A percentile compares a stretch with the other conserved stretches of the same genome.
Evolutionary conservation across 805 yeast genomes (phyloP).

Genomic region (Pichia nanzhaoensis): DNA sequence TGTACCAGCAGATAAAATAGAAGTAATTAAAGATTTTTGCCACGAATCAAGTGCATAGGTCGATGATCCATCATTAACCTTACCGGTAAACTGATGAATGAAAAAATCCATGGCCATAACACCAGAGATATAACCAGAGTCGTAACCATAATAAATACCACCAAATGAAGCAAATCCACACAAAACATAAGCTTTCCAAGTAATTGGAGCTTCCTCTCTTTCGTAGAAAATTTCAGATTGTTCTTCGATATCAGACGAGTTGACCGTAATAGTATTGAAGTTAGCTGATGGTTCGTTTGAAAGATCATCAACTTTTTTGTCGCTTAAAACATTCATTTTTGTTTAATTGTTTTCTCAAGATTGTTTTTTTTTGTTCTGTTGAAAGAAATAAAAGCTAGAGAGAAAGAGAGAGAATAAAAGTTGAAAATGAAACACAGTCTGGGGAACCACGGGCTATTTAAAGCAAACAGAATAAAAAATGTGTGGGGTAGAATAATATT

Average conservation of each 20-base stretch:
- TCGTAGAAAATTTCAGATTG: slow-evolving; percentile 2
- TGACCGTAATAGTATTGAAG: background rate
- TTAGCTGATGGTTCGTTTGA: background rate
- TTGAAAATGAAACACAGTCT: too few relatives aligned
- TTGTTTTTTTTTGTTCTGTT: too few relatives aligned
- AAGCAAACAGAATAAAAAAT: too few relatives aligned
- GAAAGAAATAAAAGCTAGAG: too few relatives aligned
- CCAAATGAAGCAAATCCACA: slow-evolving; percentile 62
- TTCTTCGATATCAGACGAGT: background rate
- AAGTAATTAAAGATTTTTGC: slow-evolving; percentile 45
- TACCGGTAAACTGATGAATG: slow-evolving; percentile 25
- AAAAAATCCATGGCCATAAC: slow-evolving; percentile 54
- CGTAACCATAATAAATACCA: slow-evolving; percentile 62
- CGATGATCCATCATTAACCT: slow-evolving; percentile 27
- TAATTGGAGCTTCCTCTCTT: slow-evolving; percentile 31
- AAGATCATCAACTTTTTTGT: background rate
- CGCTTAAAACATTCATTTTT: too few relatives aligned
- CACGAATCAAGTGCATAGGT: slow-evolving; percentile 23
- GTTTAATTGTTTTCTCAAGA: too few relatives aligned
- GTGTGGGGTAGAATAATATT: too few relatives aligned
- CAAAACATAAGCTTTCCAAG: slow-evolving; percentile 30
- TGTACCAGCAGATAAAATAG: slow-evolving; percentile 68
- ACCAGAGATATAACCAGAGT: slow-evolving; percentile 63
- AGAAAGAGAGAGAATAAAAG: too few relatives aligned
- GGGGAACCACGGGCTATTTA: too few relatives aligned